A percentile compares a stretch with the other conserved stretches of the same genome.
phyloP scores from a whole-genome alignment of 345 rosid species.

The Combretum micranthum region DNA sequence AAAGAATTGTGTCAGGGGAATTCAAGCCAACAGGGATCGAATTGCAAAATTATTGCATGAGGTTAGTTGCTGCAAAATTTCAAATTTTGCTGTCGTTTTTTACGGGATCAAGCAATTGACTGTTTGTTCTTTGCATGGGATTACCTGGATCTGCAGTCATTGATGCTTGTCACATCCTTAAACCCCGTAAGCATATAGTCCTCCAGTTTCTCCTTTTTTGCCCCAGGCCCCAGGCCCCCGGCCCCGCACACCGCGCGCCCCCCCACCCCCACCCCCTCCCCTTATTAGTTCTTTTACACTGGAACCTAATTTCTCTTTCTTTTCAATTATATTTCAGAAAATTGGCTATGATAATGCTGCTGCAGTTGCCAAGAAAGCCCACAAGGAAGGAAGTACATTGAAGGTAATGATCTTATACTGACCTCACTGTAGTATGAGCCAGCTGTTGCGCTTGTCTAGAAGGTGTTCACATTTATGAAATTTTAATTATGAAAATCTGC shows the following conservation, averaged over 20 bases:
- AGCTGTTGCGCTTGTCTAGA: background rate
- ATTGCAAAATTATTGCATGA: slow-evolving; percentile 86
- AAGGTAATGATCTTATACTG: slow-evolving; percentile 42
- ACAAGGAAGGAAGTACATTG: slow-evolving; percentile 82
- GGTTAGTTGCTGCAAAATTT: slow-evolving; percentile 29
- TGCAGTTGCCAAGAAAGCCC: slow-evolving; percentile 97
- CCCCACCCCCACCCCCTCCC: background rate
- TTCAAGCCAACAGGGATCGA: slow-evolving; percentile 81
- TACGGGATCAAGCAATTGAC: slow-evolving; percentile 4
- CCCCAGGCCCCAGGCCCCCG: too few species aligned
- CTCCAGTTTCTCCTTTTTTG: background rate
- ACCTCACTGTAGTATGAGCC: background rate
- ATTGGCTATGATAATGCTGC: slow-evolving; percentile 97
- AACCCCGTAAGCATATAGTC: slow-evolving; percentile 62
- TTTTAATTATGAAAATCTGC: background rate
- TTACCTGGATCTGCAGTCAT: slow-evolving; percentile 50
- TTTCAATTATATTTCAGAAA: slow-evolving; percentile 42
- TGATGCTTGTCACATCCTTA: slow-evolving; percentile 96
- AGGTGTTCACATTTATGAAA: background rate
- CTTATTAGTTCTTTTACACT: background rate
- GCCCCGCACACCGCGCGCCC: too few species aligned
- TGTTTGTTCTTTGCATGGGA: slow-evolving; percentile 14
- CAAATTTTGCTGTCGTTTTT: slow-evolving; percentile 1
- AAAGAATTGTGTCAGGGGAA: slow-evolving; percentile 87
- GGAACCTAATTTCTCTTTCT: background rate